Conservation (phyloP, 2,329 filamentous ascomycete genomes). For the Cytospora paraplurivora region DNA sequence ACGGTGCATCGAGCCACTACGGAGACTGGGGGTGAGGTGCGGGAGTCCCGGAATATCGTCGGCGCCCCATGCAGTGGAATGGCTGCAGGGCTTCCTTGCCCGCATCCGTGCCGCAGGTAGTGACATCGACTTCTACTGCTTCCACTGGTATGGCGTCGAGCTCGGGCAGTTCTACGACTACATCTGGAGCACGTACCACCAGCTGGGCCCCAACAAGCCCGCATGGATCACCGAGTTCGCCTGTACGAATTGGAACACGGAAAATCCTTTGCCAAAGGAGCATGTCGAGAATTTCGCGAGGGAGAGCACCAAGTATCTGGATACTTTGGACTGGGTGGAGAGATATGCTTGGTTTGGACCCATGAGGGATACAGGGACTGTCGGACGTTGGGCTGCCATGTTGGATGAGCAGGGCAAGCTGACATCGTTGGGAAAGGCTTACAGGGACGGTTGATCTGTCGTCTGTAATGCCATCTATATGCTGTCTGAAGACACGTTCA, state of each 20-base stretch:
- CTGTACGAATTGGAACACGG: constrained; percentile 32
- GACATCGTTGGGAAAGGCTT: constrained; percentile 30
- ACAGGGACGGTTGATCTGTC: constrained; percentile 28
- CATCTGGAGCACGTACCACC: constrained; percentile 32
- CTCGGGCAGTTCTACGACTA: constrained; percentile 34
- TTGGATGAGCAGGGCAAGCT: constrained; percentile 30
- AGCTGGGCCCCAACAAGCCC: constrained; percentile 31
- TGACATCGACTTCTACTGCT: constrained; percentile 32
- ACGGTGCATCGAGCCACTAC: constrained; percentile 31
- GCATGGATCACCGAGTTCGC: constrained; percentile 34
- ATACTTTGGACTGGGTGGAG: constrained; percentile 33
- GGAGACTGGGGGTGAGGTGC: constrained; percentile 23
- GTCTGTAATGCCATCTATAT: neutral
- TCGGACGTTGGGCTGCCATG: constrained; percentile 32
- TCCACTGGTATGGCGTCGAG: constrained; percentile 33
- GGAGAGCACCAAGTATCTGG: constrained; percentile 32
- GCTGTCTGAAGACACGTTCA: neutral
- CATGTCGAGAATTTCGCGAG: constrained; percentile 31
- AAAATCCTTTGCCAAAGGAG: constrained; percentile 29
- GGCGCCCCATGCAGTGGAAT: constrained; percentile 30
- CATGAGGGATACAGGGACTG: constrained; percentile 32
- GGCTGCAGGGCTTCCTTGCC: constrained; percentile 30
- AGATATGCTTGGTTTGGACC: constrained; percentile 34
- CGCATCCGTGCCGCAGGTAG: constrained; percentile 28
- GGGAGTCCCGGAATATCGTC: constrained; percentile 33